These are phyloP conservation scores for Aegilops bicornis DNA, from an alignment of 176 grass and related monocot species.

Conservation along the genomic window DNA sequence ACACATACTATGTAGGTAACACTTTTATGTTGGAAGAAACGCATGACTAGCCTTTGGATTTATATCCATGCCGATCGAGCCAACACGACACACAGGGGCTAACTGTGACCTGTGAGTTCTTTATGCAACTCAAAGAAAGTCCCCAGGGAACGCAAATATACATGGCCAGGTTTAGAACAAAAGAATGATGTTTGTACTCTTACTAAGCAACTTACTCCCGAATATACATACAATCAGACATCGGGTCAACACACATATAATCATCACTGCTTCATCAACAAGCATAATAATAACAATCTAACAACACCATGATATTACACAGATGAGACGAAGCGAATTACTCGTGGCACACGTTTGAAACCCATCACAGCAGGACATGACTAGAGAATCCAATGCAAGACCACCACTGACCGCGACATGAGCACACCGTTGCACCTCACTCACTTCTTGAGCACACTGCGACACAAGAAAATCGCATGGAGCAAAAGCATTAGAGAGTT, in stretches of 20 bases:
- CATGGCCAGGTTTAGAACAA: neutral
- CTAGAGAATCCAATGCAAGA: neutral
- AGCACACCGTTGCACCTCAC: neutral
- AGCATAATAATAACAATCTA: conserved; percentile 4
- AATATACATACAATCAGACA: conserved; percentile 45
- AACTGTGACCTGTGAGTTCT: no score
- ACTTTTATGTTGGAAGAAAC: no score
- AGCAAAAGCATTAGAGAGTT: neutral
- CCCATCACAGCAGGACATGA: neutral
- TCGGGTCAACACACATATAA: neutral
- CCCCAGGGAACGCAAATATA: neutral
- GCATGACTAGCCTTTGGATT: no score
- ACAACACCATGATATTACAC: conserved; percentile 23
- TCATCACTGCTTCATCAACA: neutral
- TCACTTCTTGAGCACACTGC: conserved; percentile 75
- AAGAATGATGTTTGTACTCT: conserved; percentile 17
- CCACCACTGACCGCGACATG: neutral
- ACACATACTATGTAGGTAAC: no score
- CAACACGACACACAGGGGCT: no score
- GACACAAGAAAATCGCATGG: neutral
- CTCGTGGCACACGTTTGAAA: neutral
- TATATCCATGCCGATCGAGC: no score
- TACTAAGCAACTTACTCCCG: conserved; percentile 19
- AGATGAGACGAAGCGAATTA: neutral
- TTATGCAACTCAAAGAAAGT: no score